A percentile compares a stretch with the other conserved stretches of the same genome.
phyloP scores from a whole-genome alignment of 257 asterid genomes.

The Solanum commersonii region DNA sequence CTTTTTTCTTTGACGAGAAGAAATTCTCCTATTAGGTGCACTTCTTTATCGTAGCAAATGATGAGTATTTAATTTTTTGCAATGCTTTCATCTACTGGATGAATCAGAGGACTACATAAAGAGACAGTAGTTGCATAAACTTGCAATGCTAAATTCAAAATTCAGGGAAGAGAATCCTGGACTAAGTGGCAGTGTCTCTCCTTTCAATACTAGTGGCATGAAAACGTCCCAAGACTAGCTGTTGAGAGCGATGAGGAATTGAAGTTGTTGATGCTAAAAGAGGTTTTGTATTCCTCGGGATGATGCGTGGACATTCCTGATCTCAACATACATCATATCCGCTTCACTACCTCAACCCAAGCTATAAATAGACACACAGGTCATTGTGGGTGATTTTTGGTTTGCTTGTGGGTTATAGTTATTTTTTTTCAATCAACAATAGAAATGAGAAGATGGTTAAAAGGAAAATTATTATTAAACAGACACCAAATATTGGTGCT shows the following conservation, averaged over 20 bases:
- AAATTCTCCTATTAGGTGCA: too few species aligned
- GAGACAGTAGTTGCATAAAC: constrained; percentile 87
- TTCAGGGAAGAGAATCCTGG: constrained; percentile 96
- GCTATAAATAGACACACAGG: constrained; percentile 11
- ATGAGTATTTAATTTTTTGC: background rate
- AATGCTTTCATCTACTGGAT: constrained; percentile 33
- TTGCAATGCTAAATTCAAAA: constrained; percentile 83
- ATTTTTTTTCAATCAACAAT: constrained; percentile 8
- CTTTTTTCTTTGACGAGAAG: background rate
- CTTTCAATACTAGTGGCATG: constrained; percentile 86
- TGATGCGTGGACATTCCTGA: constrained; percentile 1
- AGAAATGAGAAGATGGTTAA: constrained; percentile 10
- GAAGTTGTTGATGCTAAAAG: background rate
- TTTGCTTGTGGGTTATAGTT: constrained; percentile 17
- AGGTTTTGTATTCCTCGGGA: constrained; percentile 3
- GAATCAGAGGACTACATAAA: constrained; percentile 89
- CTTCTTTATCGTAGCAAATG: background rate
- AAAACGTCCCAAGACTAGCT: constrained; percentile 93
- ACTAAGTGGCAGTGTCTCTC: constrained; percentile 89
- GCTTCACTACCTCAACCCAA: constrained; percentile 5
- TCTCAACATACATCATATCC: background rate
- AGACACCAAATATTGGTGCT: background rate
- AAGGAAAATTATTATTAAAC: background rate
- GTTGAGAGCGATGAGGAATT: constrained; percentile 17
- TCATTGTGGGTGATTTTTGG: constrained; percentile 17